phyloP scores from a whole-genome alignment of 106 monocot genomes.

The Dioscorea zingiberensis region DNA sequence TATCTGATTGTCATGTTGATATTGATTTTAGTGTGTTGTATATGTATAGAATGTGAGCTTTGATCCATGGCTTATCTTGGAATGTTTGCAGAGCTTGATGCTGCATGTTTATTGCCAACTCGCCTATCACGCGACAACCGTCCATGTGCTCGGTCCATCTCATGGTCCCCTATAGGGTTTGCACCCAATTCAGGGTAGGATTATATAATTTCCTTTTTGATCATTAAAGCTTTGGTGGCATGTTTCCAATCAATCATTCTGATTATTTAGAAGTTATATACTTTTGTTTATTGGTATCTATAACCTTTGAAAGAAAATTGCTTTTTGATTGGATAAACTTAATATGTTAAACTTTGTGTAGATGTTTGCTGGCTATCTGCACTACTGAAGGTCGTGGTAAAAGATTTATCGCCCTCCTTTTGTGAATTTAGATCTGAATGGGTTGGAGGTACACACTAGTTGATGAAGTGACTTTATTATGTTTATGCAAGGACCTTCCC shows the following conservation, averaged over 20 bases:
- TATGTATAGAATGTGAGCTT: not conserved
- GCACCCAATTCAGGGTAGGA: constrained; percentile 70
- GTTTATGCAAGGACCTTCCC: not conserved
- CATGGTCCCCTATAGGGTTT: constrained; percentile 85
- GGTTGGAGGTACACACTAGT: constrained; percentile 64
- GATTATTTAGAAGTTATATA: too few relatives aligned
- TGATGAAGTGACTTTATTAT: not conserved
- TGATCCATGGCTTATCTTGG: not conserved
- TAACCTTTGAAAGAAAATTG: too few relatives aligned
- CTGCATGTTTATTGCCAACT: constrained; percentile 48
- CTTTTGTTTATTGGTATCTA: too few relatives aligned
- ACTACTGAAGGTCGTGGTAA: constrained; percentile 69
- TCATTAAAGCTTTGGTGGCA: not conserved
- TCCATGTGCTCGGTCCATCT: constrained; percentile 84
- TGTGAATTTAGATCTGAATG: constrained; percentile 70
- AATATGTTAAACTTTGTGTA: constrained; percentile 6
- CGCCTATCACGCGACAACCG: constrained; percentile 50
- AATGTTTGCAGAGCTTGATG: constrained; percentile 50
- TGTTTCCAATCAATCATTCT: too few relatives aligned
- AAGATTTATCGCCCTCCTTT: constrained; percentile 77
- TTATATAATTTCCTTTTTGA: not conserved
- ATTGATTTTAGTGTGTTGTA: not conserved
- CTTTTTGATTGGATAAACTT: not conserved
- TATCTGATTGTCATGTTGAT: not conserved
- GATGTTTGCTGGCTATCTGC: constrained; percentile 91